Evolutionary conservation across 257 asterid genomes (phyloP).

Genomic region (Fraxinus americana): DNA sequence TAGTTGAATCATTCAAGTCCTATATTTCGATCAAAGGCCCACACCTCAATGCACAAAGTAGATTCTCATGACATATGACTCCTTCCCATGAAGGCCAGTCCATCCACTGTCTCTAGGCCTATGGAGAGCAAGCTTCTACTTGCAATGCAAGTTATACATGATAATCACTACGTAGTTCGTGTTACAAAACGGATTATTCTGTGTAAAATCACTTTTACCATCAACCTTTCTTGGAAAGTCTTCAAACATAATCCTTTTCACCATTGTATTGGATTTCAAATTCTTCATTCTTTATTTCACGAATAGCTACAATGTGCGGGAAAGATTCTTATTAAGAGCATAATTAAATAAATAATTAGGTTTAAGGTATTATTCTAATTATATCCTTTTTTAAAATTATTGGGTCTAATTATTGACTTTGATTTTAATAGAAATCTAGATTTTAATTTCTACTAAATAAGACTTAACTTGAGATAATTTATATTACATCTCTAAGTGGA

Average conservation of each 20-base stretch:
- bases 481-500: too few species aligned
- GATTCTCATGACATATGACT: neutral
- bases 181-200: neutral
- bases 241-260: neutral
- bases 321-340: neutral
- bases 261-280: neutral
- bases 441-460: too few species aligned
- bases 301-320: neutral
- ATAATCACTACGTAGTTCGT: neutral
- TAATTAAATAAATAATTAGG: too few species aligned
- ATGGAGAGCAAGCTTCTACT: neutral
- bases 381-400: too few species aligned
- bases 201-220: neutral
- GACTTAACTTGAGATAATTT: too few species aligned
- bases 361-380: too few species aligned
- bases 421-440: too few species aligned
- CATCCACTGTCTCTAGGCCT: conserved; percentile 7
- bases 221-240: neutral
- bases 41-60: neutral
- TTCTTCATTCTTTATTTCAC: neutral
- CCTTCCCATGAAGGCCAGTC: conserved; percentile 1
- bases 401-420: too few species aligned
- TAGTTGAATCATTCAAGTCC: conserved; percentile 19
- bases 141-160: neutral
- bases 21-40: conserved; percentile 24